Percentiles rank a stretch among this genome's conserved stretches.
phyloP scores from a whole-genome alignment of 805 yeast species.

The Lipomyces yamanashiensis region DNA sequence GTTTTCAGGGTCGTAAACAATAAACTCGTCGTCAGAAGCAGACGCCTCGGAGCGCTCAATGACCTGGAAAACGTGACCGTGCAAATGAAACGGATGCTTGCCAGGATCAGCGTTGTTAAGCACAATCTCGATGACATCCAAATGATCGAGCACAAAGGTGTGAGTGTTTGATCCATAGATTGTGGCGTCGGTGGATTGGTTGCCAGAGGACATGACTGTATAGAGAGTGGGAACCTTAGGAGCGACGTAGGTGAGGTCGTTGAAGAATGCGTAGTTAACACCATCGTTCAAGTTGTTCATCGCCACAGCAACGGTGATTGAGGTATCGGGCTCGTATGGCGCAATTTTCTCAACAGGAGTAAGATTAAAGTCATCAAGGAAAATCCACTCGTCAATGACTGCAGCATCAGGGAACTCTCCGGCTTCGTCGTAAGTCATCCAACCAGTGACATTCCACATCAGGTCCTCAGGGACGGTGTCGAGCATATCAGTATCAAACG shows the following conservation, averaged over 20 bases:
- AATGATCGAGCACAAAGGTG: conserved; percentile 68
- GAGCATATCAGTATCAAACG: conserved; percentile 80
- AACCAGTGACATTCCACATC: conserved; percentile 73
- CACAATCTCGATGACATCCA: conserved; percentile 75
- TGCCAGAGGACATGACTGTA: conserved; percentile 64
- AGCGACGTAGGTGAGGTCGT: conserved; percentile 73
- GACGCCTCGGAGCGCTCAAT: conserved; percentile 70
- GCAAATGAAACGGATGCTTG: conserved; percentile 96
- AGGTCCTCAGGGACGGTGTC: conserved; percentile 72
- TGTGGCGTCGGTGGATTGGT: conserved; percentile 55
- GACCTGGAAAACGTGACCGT: conserved; percentile 90
- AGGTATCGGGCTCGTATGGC: conserved; percentile 68
- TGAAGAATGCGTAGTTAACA: conserved; percentile 94
- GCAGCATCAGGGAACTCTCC: conserved; percentile 53
- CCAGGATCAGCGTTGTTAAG: conserved; percentile 89
- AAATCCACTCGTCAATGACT: conserved; percentile 49
- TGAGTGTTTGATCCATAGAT: conserved; percentile 85
- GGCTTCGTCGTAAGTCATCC: conserved; percentile 60
- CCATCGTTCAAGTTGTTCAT: conserved; percentile 90
- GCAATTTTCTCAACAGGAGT: conserved; percentile 64
- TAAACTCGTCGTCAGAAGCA: conserved; percentile 57
- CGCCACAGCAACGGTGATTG: conserved; percentile 68
- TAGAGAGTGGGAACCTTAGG: conserved; percentile 87
- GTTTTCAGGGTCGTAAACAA: conserved; percentile 59
- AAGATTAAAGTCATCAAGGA: conserved; percentile 78